These are phyloP conservation scores for Turritis glabra DNA, from an alignment of 345 rosid genomes.

Conservation along the genomic window DNA sequence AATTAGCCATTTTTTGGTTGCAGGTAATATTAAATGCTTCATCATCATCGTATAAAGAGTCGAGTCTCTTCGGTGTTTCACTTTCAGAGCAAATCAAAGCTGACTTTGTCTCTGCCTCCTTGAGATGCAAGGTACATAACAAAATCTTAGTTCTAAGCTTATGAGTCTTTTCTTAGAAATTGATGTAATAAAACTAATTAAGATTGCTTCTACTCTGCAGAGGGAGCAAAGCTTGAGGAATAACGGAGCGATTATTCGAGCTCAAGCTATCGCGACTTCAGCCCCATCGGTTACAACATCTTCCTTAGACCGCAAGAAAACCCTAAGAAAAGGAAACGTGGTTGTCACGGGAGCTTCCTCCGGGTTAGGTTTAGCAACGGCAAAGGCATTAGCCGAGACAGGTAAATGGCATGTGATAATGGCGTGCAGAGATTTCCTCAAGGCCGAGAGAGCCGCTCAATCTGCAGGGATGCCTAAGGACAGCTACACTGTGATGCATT, in stretches of 20 bases:
- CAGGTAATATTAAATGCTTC: slow-evolving; percentile 58
- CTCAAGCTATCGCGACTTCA: slow-evolving; percentile 64
- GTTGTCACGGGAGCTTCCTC: slow-evolving; percentile 86
- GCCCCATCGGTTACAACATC: slow-evolving; percentile 50
- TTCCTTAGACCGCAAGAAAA: slow-evolving; percentile 64
- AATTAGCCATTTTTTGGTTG: slow-evolving; percentile 1
- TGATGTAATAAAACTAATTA: background rate
- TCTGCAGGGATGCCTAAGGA: slow-evolving; percentile 68
- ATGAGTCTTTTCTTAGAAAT: background rate
- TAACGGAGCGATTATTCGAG: slow-evolving; percentile 48
- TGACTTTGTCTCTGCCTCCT: slow-evolving; percentile 53
- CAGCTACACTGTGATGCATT: slow-evolving; percentile 84
- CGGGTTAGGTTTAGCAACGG: slow-evolving; percentile 79
- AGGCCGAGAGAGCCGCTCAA: slow-evolving; percentile 33
- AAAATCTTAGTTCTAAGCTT: background rate
- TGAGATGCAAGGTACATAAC: slow-evolving; percentile 60
- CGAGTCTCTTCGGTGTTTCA: slow-evolving; percentile 74
- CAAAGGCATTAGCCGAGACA: slow-evolving; percentile 81
- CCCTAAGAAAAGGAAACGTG: slow-evolving; percentile 70
- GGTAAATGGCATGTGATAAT: slow-evolving; percentile 88
- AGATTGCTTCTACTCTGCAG: slow-evolving; percentile 37
- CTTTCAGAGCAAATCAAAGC: slow-evolving; percentile 57
- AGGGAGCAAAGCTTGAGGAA: slow-evolving; percentile 47
- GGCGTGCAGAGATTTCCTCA: slow-evolving; percentile 74
- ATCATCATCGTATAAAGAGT: slow-evolving; percentile 54